Evolutionary conservation across 169 alveolate species (phyloP), one percentile per base, ranked within the genome.

Genomic region (Amoebophrya sp.): DNA sequence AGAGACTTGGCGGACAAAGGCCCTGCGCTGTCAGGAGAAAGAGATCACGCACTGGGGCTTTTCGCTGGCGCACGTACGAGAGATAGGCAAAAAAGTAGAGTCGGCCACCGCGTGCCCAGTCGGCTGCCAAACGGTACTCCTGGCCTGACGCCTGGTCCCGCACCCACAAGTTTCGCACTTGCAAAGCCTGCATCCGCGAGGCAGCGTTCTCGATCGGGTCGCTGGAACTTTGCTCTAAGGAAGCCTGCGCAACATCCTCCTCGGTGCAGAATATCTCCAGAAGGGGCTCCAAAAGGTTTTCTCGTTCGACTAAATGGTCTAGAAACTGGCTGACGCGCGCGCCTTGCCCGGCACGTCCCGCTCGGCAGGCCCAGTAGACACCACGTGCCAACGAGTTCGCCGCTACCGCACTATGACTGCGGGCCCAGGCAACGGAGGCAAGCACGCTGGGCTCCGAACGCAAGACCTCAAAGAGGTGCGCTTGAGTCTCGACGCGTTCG

Each of bases 281-380:
- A 18, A 65, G 33, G 36, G 3, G 33, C 3, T 65, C 33, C 26
- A 65, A 29, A 6, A 26, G 2, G 83, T 65, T 6, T 18, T 36
- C 26, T 12, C 83, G 6, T 47, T 47, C 83, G 38, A 26, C 33
- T 36, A 65, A 26, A 6, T 65, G 2, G 83, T 65, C 83, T 29
- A 65, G 26, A 1, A 1, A 65, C 33, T 1, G 33, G 33, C 33
- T 6, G 38, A 65, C 83, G 83, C 83, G 83, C 39, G 3, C 83
- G 83, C 36, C 83, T 1, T 1, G 12, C 3, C 83, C 83, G 83
- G 38, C 83, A 36, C 33, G 2, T 36, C 2, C 83, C 36, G 83
- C 83, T 36, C 83, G n/a, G 83, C n/a, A 65, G 83, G 83, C 83
- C 83, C 83, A 65, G 83, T 65, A 65, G 83, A 65, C 26, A 29